Conservation (phyloP, 2,329 filamentous ascomycete species). For the Dichotomopilus funicola region DNA sequence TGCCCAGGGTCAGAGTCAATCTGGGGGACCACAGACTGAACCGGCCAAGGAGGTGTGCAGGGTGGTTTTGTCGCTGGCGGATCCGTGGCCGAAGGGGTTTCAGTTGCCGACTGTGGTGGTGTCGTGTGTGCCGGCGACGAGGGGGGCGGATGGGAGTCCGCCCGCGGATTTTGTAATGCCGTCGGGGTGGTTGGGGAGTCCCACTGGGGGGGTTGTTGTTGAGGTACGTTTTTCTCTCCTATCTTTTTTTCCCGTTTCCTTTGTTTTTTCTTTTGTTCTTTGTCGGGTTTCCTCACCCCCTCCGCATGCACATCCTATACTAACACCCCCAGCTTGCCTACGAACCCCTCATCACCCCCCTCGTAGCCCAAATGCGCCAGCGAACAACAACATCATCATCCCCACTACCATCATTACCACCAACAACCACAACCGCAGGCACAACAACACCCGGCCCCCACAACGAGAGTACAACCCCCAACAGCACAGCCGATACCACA, state of each 20-base stretch:
- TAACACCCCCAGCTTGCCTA: constrained; percentile 50
- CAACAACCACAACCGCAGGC: too few species aligned
- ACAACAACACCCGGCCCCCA: too few species aligned
- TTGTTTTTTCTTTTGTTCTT: not conserved
- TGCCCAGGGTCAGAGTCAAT: constrained; percentile 17
- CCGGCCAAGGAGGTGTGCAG: constrained; percentile 34
- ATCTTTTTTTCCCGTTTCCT: not conserved
- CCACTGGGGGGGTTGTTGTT: constrained; percentile 66
- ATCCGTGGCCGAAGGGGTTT: constrained; percentile 56
- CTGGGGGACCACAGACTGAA: not conserved
- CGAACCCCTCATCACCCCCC: constrained; percentile 61
- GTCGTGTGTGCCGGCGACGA: constrained; percentile 63
- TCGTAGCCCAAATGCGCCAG: constrained; percentile 59
- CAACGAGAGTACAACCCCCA: too few species aligned
- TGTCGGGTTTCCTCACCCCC: not conserved
- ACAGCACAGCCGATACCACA: too few species aligned
- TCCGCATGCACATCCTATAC: not conserved
- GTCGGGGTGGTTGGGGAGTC: constrained; percentile 59
- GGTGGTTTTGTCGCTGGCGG: constrained; percentile 51
- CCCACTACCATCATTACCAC: too few species aligned
- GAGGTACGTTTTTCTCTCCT: constrained; percentile 38
- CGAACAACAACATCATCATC: constrained; percentile 33
- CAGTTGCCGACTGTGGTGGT: constrained; percentile 64
- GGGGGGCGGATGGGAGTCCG: constrained; percentile 47
- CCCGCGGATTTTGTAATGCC: constrained; percentile 66